Evolutionary conservation across 2,329 filamentous ascomycete genomes (phyloP).

Genomic region (Cercospora beticola): DNA sequence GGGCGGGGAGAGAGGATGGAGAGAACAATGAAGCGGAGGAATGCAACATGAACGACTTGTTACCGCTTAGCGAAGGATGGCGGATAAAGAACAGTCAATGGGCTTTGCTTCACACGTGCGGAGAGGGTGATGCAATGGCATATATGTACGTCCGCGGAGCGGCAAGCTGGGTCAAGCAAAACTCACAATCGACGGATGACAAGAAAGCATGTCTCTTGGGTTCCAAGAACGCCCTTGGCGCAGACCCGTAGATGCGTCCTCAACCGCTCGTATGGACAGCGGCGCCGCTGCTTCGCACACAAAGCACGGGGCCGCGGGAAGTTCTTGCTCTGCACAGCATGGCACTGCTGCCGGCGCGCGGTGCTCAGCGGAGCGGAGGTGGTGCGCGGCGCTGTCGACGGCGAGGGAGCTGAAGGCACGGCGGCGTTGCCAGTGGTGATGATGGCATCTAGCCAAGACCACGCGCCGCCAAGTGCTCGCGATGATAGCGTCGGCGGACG

Average conservation of each 20-base stretch:
- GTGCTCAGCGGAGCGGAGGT: not conserved
- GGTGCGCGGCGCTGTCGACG: not conserved
- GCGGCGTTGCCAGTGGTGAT: not conserved
- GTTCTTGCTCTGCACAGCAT: not conserved
- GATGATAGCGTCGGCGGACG: constrained; percentile 7
- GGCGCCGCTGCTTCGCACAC: not conserved
- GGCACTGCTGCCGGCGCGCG: not conserved
- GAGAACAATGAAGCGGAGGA: constrained; percentile 6
- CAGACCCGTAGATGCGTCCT: not conserved
- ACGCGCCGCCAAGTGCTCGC: constrained; percentile 1
- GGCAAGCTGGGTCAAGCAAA: constrained; percentile 13
- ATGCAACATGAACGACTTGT: constrained; percentile 10
- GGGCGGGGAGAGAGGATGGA: not conserved
- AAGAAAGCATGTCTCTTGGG: constrained; percentile 23
- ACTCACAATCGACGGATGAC: constrained; percentile 12
- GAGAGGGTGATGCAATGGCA: constrained; percentile 13
- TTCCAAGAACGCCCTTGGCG: constrained; percentile 25
- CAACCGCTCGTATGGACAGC: not conserved
- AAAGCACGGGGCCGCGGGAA: not conserved
- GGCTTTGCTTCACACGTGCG: not conserved
- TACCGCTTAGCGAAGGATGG: constrained; percentile 14
- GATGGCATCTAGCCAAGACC: not conserved
- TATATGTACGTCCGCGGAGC: constrained; percentile 15
- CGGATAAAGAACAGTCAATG: constrained; percentile 12
- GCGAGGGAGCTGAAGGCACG: not conserved